Percentiles rank a stretch among this genome's conserved stretches.
Conservation (phyloP, 768 basidiomycete species). For the Podaxis rugospora region DNA sequence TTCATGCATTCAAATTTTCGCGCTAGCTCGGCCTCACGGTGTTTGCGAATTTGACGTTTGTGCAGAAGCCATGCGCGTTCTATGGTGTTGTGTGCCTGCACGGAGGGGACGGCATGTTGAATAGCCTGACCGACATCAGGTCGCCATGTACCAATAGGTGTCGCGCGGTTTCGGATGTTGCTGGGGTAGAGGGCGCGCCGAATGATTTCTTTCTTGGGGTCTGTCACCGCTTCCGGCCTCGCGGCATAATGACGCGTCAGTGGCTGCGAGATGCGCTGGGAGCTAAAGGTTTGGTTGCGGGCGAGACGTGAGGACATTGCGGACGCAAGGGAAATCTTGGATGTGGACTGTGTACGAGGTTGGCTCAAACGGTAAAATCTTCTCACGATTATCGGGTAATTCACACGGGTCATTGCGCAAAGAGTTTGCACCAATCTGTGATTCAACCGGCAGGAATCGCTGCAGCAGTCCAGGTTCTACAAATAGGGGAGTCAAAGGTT, state of each 20-base stretch:
- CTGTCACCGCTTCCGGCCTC: constrained; percentile 37
- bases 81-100: constrained; percentile 88
- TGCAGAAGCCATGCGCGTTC: constrained; percentile 87
- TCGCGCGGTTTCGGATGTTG: constrained; percentile 63
- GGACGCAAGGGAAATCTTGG: background rate
- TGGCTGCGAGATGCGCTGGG: background rate
- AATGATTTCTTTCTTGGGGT: constrained; percentile 68
- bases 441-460: background rate
- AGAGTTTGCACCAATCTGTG: background rate
- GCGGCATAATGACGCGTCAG: constrained; percentile 33
- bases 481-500: too few species aligned
- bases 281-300: background rate
- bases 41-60: constrained; percentile 67
- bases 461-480: too few species aligned
- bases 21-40: constrained; percentile 60
- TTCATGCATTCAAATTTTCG: constrained; percentile 82
- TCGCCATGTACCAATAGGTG: constrained; percentile 82
- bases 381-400: background rate
- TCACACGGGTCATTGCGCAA: background rate
- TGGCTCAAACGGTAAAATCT: background rate
- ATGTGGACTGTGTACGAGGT: background rate
- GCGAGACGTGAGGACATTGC: constrained; percentile 6
- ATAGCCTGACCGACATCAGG: constrained; percentile 74
- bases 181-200: constrained; percentile 79
- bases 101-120: constrained; percentile 80